Base-by-base conservation (phyloP, 2,329 filamentous ascomycete genomes). In the Ploettnerulaceae sp. region DNA sequence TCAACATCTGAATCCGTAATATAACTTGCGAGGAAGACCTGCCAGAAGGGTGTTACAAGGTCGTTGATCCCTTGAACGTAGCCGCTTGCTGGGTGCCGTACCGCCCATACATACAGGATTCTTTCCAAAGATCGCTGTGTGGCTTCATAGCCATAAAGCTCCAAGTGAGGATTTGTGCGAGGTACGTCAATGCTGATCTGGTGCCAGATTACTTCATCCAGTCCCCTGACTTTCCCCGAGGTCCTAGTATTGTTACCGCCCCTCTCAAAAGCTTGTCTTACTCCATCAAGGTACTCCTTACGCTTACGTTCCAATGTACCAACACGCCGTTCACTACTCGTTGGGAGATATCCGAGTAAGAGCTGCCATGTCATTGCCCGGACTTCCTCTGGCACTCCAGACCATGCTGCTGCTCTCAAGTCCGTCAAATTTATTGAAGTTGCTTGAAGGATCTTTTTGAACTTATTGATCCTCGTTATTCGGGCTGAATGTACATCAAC, bases 31-130 rank as follows among this genome's bases (percentile, higher is more conserved):
- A 98, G 73, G 59, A 98, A 98, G 2, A 97, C 91, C 67, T 98
- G 90, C 86, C 89, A 98, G 64, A 98, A 97, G 1, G 93, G 93
- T 7, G 91, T 95, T 9, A 96, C 93, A 22, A 98, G 77, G 64
- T 98, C 93, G 66, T 98, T 98, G 69, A 98, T 98, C 26, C 93
- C 93, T 69, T 98, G 93, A 0, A 98, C 93, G 62, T 98, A 98
- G 41, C 93, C 93, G 62, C 89, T 95, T 5, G 94, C 94, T 1
- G 93, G 93, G 70, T 98, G 93, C 40, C 94, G 81, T 57, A 98
- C 95, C 2, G 93, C 93, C 93, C 93, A 98, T 2, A 98, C 80
- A 64, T 98, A 98, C 15, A 98, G 69, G 57, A 98, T 97, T 38
- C 91, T 82, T 67, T 98, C 94, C 11, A 98, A 71, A 1, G 89